Conservation (phyloP, 306 rosid species). For the Cucurbita ficifolia region DNA sequence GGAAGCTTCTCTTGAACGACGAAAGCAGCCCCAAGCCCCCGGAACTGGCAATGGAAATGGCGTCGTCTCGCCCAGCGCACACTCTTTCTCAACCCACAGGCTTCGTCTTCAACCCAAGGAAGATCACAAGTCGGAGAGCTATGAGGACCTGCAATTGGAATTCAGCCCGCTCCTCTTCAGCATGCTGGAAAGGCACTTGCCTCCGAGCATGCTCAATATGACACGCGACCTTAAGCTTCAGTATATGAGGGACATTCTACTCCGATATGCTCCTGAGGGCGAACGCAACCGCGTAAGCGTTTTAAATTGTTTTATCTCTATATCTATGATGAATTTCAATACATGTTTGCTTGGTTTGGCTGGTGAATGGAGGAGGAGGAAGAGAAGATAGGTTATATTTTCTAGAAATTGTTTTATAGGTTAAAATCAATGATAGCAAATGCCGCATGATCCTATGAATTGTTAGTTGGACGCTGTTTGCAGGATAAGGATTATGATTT, state of each 20-base stretch:
- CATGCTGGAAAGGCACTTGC: constrained; percentile 68
- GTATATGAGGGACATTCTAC: constrained; percentile 56
- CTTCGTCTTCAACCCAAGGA: constrained; percentile 39
- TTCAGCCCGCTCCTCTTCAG: constrained; percentile 66
- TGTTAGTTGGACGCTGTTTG: neutral
- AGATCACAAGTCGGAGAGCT: constrained; percentile 66
- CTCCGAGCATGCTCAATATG: constrained; percentile 35
- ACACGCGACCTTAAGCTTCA: constrained; percentile 58
- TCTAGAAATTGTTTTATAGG: neutral
- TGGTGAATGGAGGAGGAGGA: neutral
- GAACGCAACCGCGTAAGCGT: constrained; percentile 62
- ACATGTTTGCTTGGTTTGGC: neutral
- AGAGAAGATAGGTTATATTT: neutral
- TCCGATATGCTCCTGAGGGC: constrained; percentile 46
- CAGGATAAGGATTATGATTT: neutral
- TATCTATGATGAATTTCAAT: neutral
- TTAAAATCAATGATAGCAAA: neutral
- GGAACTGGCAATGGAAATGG: constrained; percentile 30
- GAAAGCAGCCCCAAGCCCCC: constrained; percentile 21
- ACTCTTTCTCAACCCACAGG: constrained; percentile 13
- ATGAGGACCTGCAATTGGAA: constrained; percentile 57
- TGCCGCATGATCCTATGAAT: neutral
- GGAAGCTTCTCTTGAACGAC: constrained; percentile 35
- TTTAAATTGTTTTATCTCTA: neutral
- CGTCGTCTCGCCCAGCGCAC: constrained; percentile 1